phyloP scores from a whole-genome alignment of 768 basidiomycete genomes.

The Clathrus columnatus region DNA sequence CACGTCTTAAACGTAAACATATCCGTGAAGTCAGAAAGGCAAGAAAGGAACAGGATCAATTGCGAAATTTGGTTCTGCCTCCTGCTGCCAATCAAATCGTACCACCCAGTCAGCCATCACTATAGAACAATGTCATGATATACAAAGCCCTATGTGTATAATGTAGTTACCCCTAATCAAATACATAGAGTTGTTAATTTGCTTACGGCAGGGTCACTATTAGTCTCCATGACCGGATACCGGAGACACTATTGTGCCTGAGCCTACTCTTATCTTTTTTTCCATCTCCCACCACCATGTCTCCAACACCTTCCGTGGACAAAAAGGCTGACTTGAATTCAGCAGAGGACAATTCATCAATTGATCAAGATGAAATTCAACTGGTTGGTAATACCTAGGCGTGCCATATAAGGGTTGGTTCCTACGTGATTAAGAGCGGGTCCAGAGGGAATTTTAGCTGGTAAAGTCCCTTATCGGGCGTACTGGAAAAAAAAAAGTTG shows the following conservation, averaged over 20 bases:
- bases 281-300: neutral
- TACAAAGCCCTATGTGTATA: neutral
- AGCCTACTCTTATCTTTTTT: neutral
- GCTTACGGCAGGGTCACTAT: neutral
- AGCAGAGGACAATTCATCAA: conserved; percentile 20
- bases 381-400: conserved; percentile 38
- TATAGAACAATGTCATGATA: neutral
- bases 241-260: neutral
- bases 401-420: conserved; percentile 23
- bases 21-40: conserved; percentile 11
- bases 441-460: conserved; percentile 5
- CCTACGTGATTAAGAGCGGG: conserved; percentile 22
- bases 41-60: conserved; percentile 38
- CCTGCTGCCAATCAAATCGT: conserved; percentile 54
- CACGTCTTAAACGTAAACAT: conserved; percentile 8
- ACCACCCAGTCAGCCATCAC: conserved; percentile 22
- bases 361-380: conserved; percentile 44
- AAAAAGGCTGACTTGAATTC: neutral
- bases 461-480: neutral
- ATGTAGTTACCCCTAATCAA: neutral
- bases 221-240: neutral
- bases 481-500: neutral
- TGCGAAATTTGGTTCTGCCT: conserved; percentile 40
- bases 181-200: neutral
- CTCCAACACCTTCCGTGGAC: neutral